Conservation (phyloP, 148 eudicot species). For the Suaeda aralocaspica region DNA sequence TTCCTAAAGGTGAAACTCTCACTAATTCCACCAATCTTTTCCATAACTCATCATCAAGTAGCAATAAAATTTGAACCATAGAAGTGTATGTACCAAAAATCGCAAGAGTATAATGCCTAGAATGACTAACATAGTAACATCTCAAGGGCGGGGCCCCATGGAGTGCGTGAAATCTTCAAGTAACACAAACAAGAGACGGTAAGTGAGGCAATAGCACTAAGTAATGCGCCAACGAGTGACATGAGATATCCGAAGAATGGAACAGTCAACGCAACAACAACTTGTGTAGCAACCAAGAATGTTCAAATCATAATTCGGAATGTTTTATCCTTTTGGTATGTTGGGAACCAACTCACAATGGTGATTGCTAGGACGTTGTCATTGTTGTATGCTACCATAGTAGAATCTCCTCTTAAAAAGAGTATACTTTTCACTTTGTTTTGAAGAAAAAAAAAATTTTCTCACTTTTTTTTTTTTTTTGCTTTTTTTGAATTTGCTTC, state of each 20-base stretch:
- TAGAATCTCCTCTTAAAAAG: too few relatives aligned
- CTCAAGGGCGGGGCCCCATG: neutral
- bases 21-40: too few relatives aligned
- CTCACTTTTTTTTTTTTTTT: too few relatives aligned
- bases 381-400: too few relatives aligned
- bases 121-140: neutral
- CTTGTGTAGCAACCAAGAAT: slow-evolving; percentile 44
- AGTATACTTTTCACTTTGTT: too few relatives aligned
- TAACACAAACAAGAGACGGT: neutral
- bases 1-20: too few relatives aligned
- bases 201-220: neutral
- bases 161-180: slow-evolving; percentile 5
- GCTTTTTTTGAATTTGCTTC: too few relatives aligned
- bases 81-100: neutral
- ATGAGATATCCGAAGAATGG: neutral
- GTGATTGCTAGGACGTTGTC: too few relatives aligned
- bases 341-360: slow-evolving; percentile 31
- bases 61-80: neutral
- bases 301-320: slow-evolving; percentile 42
- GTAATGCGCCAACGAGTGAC: neutral
- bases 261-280: neutral
- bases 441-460: too few relatives aligned
- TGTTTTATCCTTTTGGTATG: slow-evolving; percentile 11
- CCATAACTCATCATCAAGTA: too few relatives aligned
- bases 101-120: neutral